Base-by-base conservation (phyloP, 371 early-diverging fungal genomes). In the Thermomucor indicae-seudaticae region DNA sequence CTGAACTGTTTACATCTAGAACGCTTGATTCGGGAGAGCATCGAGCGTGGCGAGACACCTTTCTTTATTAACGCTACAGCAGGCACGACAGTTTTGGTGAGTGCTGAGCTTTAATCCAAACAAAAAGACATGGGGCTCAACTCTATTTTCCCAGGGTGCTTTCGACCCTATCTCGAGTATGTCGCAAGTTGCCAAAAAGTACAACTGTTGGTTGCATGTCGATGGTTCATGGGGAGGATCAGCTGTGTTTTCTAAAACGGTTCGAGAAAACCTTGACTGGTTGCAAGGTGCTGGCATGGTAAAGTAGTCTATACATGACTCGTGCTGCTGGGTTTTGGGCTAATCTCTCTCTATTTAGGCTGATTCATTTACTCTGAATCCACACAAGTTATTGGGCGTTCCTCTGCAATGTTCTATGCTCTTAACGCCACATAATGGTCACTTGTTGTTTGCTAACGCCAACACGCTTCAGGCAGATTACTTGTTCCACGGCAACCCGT, bases 211-310 rank as follows among this genome's bases (percentile, higher is more conserved):
- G 93, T 61, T 90, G 27, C 93, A 93, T 49, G 78, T 90, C 4
- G 94, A 93, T 57, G 94, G 83, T 4, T 85, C 87, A 23, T 92
- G 89, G 87, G 93, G 93, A 50, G 91, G 91, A 6, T 79, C 83
- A n/a, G 75, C 80, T 0, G 57, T 84, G 8, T 87, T 92, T 60
- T 82, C 81, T 19, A 51, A 66, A 7, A 54, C 43, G 6, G 60
- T 66, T 0, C 61, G 68, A 4, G 60, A 69, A 10, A 58, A 72
- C 24, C 51, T 46, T 39, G 57, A 73, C 50, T 67, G 84, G 57
- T 53, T 83, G 2, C 65, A 79, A 41, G 79, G 86, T 39, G 64
- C 80, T 6, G 62, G 71, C 40, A 39, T 79, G 62, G 78, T 79
- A 67, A 40, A 55, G 22, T 22, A n/a, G 25, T 32, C 31, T 32